Base-by-base conservation (phyloP, 1,284 basidiomycete genomes). In the Ustilago hordei region DNA sequence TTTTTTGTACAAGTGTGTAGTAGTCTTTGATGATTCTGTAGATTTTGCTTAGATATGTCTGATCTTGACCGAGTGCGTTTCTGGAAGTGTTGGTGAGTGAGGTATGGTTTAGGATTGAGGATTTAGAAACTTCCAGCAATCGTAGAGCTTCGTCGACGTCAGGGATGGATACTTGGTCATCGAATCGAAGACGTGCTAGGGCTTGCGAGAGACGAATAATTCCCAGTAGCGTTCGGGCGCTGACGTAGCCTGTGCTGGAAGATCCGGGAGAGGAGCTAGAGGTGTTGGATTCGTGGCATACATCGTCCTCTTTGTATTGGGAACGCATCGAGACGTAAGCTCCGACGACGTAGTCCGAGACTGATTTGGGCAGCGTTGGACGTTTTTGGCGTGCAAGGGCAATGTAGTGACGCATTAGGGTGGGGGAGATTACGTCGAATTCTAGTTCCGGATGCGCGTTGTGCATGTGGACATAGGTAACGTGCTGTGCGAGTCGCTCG, bases 381-480 rank as follows among this genome's bases (percentile, higher is more conserved):
- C 96, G 91, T 75, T 91, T 91, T 83, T 92, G 91, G 34, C 97
- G 92, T n/a, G 96, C 96, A 60, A 91, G 89, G 8, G 95, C 96
- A 81, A 99, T 98, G 87, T 97, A 99, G 85, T 98, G 95, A 75
- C 95, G 91, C 91, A 99, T 95, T 64, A 97, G 87, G 13, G 89
- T 89, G 6, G 95, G 95, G 55, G 93, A 91, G 57, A 99, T 90
- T 12, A 94, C 90, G 71, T 90, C 89, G 66, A 83, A 83, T 43
- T 84, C 85, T 32, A 97, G 89, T 65, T 91, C 90, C 0, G 97
- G 97, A 83, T 97, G 95, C 13, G 89, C 89, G 70, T 92, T 95
- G 88, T 94, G 90, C 97, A 99, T 99, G 87, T 99, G 97, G 17
- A 99, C 97, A 84, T 95, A 92, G 0, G 97, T 97, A 71, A 99